These are phyloP conservation scores for Daldinia sp. DNA, from an alignment of 2,329 filamentous ascomycete species.

Conservation along the genomic window DNA sequence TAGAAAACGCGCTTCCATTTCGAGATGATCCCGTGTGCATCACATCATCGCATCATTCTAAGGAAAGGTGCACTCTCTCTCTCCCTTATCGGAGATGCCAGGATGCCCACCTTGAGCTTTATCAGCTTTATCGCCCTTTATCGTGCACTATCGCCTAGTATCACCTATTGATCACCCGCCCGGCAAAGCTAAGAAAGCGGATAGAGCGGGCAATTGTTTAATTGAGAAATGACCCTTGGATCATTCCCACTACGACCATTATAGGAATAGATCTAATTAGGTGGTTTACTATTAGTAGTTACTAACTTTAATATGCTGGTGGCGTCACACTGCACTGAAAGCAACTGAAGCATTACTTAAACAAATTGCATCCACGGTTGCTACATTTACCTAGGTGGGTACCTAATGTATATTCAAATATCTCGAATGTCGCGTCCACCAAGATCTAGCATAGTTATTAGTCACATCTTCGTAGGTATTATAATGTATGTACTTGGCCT, in stretches of 20 bases:
- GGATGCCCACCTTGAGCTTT: slow-evolving; percentile 18
- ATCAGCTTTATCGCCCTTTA: slow-evolving; percentile 2
- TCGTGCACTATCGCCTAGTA: no score
- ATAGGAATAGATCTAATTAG: background rate
- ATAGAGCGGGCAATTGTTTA: slow-evolving; percentile 6
- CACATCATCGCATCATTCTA: slow-evolving; percentile 29
- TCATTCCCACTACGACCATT: background rate
- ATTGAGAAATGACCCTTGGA: slow-evolving; percentile 24
- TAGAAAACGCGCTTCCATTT: slow-evolving; percentile 17
- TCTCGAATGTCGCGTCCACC: background rate
- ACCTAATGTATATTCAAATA: background rate
- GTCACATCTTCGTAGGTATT: background rate
- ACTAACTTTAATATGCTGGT: background rate
- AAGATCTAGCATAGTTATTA: background rate
- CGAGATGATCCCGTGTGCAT: slow-evolving; percentile 39
- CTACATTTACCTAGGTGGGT: no score
- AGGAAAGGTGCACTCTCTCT: slow-evolving; percentile 17
- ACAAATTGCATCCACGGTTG: background rate
- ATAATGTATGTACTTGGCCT: background rate
- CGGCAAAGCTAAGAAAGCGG: slow-evolving; percentile 28
- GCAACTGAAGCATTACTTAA: background rate
- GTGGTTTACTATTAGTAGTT: background rate
- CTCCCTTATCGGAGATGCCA: slow-evolving; percentile 29
- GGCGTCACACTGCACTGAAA: background rate
- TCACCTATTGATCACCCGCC: no score